Evolutionary conservation across 1,284 basidiomycete species (phyloP).

Genomic region (Lignosus rhinocerotis): DNA sequence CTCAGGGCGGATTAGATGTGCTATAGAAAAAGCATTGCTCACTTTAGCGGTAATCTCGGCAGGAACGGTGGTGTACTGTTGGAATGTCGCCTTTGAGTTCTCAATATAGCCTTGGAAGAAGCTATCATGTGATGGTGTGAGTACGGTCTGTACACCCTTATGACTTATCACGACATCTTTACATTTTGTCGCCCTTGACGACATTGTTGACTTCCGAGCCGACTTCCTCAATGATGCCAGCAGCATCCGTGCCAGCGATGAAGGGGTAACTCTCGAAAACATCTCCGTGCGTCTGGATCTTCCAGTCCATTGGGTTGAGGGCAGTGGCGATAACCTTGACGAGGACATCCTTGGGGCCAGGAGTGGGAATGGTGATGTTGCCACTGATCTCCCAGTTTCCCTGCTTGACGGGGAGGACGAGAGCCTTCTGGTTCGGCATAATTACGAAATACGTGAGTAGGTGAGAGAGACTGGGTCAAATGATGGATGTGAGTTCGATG

Average conservation of each 20-base stretch:
- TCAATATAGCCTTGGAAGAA: conserved; percentile 27
- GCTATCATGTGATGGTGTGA: conserved; percentile 8
- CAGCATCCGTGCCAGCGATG: conserved; percentile 48
- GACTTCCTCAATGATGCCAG: conserved; percentile 48
- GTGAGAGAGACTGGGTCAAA: background rate
- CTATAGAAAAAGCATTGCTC: background rate
- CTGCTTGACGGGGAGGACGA: conserved; percentile 23
- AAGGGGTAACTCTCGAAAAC: conserved; percentile 34
- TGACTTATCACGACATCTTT: background rate
- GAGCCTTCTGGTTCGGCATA: conserved; percentile 35
- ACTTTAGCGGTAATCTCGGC: conserved; percentile 4
- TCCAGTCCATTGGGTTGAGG: conserved; percentile 43
- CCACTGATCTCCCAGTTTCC: conserved; percentile 21
- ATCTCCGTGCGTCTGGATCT: conserved; percentile 33
- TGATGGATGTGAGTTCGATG: too few relatives aligned
- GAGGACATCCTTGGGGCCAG: conserved; percentile 33
- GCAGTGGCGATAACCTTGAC: conserved; percentile 36
- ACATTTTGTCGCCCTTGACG: conserved; percentile 52
- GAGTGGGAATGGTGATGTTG: conserved; percentile 7
- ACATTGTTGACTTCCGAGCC: conserved; percentile 44
- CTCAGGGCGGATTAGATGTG: background rate
- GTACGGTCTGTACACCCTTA: background rate
- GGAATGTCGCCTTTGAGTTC: conserved; percentile 3
- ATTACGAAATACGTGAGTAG: background rate
- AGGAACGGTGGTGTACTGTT: conserved; percentile 1